Evolutionary conservation across 1,284 basidiomycete genomes (phyloP).

Genomic region (Athelia psychrophila): DNA sequence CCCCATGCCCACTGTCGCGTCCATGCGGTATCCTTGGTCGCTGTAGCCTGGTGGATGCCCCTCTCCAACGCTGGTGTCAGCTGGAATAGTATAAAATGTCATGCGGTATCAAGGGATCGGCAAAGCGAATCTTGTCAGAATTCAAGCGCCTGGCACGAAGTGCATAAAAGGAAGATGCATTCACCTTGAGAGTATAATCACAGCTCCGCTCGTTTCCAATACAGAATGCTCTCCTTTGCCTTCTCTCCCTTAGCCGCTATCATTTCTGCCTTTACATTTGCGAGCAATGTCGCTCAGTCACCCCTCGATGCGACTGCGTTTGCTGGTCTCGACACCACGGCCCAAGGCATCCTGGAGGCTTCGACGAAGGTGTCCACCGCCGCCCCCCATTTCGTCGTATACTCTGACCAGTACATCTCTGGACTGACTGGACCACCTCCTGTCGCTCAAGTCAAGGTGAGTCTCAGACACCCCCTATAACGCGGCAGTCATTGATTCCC

Average conservation of each 20-base stretch:
- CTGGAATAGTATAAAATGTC: no score
- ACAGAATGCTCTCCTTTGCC: not conserved
- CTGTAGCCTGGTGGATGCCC: no score
- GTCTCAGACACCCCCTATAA: not conserved
- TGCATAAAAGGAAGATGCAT: no score
- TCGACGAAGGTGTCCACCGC: not conserved
- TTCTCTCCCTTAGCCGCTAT: not conserved
- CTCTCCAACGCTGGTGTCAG: no score
- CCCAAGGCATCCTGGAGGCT: not conserved
- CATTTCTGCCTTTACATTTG: not conserved
- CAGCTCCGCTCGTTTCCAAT: no score
- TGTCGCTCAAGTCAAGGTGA: not conserved
- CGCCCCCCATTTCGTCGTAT: not conserved
- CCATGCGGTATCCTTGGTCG: no score
- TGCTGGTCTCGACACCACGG: not conserved
- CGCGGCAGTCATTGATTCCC: not conserved
- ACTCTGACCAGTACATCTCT: not conserved
- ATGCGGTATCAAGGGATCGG: no score
- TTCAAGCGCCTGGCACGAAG: no score
- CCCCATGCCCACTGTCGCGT: no score
- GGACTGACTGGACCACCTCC: not conserved
- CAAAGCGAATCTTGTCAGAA: no score
- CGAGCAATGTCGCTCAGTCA: not conserved
- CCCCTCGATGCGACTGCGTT: not conserved
- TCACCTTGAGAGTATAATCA: no score